Conservation (phyloP, 768 basidiomycete species). For the Phylloporus sp. region DNA sequence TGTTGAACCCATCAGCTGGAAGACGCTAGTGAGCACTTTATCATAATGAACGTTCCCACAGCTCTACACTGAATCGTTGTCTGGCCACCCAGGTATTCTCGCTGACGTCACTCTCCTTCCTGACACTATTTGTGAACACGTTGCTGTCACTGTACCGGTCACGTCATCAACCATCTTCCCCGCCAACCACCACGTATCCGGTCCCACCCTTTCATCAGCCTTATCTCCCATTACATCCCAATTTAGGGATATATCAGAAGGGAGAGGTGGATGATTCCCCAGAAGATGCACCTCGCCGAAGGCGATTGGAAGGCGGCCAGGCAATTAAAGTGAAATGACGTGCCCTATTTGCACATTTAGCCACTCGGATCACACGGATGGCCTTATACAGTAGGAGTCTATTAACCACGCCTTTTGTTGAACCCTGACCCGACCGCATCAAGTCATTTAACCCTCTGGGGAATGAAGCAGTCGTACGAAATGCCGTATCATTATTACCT, state of each 20-base stretch:
- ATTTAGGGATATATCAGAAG: conserved; percentile 43
- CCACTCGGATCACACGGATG: conserved; percentile 27
- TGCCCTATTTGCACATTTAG: conserved; percentile 13
- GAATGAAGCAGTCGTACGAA: conserved; percentile 14
- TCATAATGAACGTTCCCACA: conserved; percentile 10
- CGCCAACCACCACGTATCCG: conserved; percentile 35
- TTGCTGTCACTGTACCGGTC: conserved; percentile 73
- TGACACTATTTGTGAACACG: conserved; percentile 79
- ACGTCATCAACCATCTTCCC: conserved; percentile 46
- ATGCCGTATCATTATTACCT: conserved; percentile 5
- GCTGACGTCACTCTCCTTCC: conserved; percentile 67
- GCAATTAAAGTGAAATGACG: conserved; percentile 51
- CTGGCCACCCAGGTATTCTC: conserved; percentile 53
- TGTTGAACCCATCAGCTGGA: conserved; percentile 97
- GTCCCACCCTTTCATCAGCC: conserved; percentile 41
- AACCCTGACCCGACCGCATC: conserved; percentile 18
- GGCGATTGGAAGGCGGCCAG: conserved; percentile 52
- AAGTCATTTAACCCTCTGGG: conserved; percentile 20
- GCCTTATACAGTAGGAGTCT: conserved; percentile 20
- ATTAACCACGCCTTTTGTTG: conserved; percentile 19
- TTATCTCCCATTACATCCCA: conserved; percentile 49
- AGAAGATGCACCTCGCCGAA: conserved; percentile 45
- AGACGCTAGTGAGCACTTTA: conserved; percentile 68
- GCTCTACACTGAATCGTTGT: conserved; percentile 16
- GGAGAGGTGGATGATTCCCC: conserved; percentile 24